A percentile compares a stretch with the other conserved stretches of the same genome.
phyloP scores from a whole-genome alignment of 805 yeast species.

The Pichia eremophila region DNA sequence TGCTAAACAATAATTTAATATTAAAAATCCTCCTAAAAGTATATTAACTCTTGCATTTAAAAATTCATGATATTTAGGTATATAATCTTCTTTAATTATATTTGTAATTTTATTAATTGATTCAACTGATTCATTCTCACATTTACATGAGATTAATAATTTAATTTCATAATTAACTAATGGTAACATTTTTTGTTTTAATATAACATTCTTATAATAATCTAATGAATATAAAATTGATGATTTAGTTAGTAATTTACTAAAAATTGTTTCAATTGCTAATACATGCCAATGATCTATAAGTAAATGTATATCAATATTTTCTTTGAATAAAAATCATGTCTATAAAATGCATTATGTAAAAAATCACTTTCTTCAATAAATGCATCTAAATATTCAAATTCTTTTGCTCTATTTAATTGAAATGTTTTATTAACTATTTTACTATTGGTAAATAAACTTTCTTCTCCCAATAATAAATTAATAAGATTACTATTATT shows the following conservation, averaged over 20 bases:
- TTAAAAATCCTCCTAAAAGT: conserved; percentile 1
- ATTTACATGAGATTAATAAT: conserved; percentile 4
- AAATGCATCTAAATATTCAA: neutral
- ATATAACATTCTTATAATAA: conserved; percentile 5
- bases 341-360: neutral
- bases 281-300: neutral
- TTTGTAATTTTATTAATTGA: conserved; percentile 2
- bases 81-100: conserved; percentile 5
- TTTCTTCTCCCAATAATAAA: neutral
- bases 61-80: conserved; percentile 1
- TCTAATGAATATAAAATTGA: conserved; percentile 4
- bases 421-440: conserved; percentile 1
- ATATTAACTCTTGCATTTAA: neutral
- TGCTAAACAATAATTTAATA: conserved; percentile 7
- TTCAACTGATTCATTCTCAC: conserved; percentile 3
- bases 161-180: neutral
- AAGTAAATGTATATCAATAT: neutral
- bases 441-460: neutral
- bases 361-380: neutral
- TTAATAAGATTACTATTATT: neutral
- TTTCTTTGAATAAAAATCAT: neutral
- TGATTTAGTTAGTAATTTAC: conserved; percentile 5
- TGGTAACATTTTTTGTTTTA: conserved; percentile 6
- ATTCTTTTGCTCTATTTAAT: neutral
- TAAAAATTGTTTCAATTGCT: neutral